phyloP scores from a whole-genome alignment of 352 stramenopile species.

The Aphanomyces astaci region DNA sequence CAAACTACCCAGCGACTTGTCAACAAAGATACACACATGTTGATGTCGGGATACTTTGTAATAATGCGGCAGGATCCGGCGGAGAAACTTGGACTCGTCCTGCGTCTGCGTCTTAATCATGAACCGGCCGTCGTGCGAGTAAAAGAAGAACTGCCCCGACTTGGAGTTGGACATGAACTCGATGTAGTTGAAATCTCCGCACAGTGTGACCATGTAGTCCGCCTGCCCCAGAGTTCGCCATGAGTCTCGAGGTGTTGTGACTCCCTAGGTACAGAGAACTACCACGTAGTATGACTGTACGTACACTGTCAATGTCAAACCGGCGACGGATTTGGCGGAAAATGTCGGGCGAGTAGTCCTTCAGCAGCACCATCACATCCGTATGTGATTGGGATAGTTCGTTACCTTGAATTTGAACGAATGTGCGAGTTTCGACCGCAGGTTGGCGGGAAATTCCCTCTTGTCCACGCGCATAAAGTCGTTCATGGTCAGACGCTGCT shows the following conservation, averaged over 20 bases:
- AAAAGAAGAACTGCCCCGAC: slow-evolving; percentile 99
- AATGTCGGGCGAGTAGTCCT: slow-evolving; percentile 88
- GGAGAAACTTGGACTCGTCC: slow-evolving; percentile 97
- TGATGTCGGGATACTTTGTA: slow-evolving; percentile 69
- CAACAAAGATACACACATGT: background rate
- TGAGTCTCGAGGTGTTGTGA: slow-evolving; percentile 26
- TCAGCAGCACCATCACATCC: slow-evolving; percentile 39
- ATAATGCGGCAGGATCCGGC: slow-evolving; percentile 95
- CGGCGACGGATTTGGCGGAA: slow-evolving; percentile 72
- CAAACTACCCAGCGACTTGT: slow-evolving; percentile 42
- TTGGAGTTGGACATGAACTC: slow-evolving; percentile 99
- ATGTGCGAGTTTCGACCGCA: slow-evolving; percentile 49
- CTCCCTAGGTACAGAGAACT: no score
- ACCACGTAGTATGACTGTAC: slow-evolving; percentile 17
- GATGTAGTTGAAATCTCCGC: slow-evolving; percentile 94
- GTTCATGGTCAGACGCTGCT: slow-evolving; percentile 79
- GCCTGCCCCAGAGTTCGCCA: slow-evolving; percentile 32
- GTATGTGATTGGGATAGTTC: background rate
- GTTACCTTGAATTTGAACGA: slow-evolving; percentile 80
- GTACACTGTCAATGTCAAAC: slow-evolving; percentile 52
- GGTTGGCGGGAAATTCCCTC: slow-evolving; percentile 58
- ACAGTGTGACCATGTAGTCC: slow-evolving; percentile 90
- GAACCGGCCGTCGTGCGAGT: slow-evolving; percentile 94
- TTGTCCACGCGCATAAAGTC: slow-evolving; percentile 87
- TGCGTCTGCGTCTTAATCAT: slow-evolving; percentile 99